Evolutionary conservation across 2,329 filamentous ascomycete species (phyloP), one percentile per base, ranked within the genome.

Genomic region (Colletotrichum endophyticum): DNA sequence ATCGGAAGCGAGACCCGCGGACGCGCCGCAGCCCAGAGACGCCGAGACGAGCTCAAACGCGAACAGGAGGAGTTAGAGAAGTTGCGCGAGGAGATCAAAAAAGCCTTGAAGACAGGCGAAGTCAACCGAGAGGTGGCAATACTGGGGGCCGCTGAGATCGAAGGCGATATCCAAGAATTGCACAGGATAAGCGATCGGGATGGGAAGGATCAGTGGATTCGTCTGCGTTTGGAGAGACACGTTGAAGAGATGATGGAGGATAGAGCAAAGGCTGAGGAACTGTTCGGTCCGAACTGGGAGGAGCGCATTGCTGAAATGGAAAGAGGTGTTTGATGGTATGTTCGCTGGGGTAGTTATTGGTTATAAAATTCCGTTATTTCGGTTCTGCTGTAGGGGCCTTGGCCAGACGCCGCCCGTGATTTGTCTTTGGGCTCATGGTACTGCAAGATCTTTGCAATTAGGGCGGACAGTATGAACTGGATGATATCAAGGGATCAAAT

Each of bases 261-360:
- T 6, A 2, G 0, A n/a, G 39, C 39, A 11, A 11, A 44, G 39
- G 39, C 39, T 5, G 39, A 44, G 8, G 39, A 44, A 44, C 39
- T 44, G 3, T 44, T 44, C 39, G 39, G 39, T n/a, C 39, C 39
- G 0, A 3, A 44, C 39, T 44, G 39, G 19, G 0, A 44, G 39
- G 39, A 44, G 39, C 39, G 39, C 39, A n/a, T 44, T 44, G 9
- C 9, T 44, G 39, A 44, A 44, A 0, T 12, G 19, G 39, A 44
- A 44, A 0, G 0, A n/a, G 39, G 39, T 0, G 9, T n/a, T 12
- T 44, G 5, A n/a, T 44, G 1, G 1, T 36, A 4, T 3, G 39
- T 5, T 44, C n/a, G 12, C 39, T 44, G 39, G 39, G 39, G 2
- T 2, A n/a, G 19, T 44, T n/a, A n/a, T n/a, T n/a, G n/a, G n/a